Conservation (phyloP, 495 filamentous ascomycete species). For the Recurvomyces mirabilis region DNA sequence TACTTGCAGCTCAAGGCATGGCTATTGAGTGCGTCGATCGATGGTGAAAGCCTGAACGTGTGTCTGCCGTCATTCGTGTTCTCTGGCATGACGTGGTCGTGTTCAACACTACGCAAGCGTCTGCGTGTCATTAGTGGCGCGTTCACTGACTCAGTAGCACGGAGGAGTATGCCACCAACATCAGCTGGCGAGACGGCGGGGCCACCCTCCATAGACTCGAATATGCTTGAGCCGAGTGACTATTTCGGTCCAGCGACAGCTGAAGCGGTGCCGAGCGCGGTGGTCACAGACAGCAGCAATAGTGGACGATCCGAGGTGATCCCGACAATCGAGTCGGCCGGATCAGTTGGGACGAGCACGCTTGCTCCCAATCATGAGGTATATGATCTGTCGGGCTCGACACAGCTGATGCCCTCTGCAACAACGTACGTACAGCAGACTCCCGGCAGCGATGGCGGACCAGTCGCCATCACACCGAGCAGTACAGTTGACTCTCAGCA, state of each 20-base stretch:
- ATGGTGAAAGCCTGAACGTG: constrained; percentile 37
- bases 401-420: constrained; percentile 17
- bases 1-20: constrained; percentile 48
- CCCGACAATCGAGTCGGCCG: constrained; percentile 12
- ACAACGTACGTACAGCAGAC: constrained; percentile 10
- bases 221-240: constrained; percentile 31
- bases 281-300: no score
- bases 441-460: constrained; percentile 24
- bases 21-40: constrained; percentile 41
- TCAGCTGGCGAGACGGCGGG: neutral
- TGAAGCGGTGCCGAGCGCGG: neutral
- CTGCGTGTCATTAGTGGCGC: constrained; percentile 50
- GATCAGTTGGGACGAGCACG: neutral
- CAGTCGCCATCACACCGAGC: constrained; percentile 24
- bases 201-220: neutral
- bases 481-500: constrained; percentile 26
- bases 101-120: constrained; percentile 49
- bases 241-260: constrained; percentile 34
- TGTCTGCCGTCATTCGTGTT: constrained; percentile 41
- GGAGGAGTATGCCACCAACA: constrained; percentile 10
- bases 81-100: constrained; percentile 50
- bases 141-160: no score
- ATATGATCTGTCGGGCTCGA: constrained; percentile 3
- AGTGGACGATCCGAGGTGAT: constrained; percentile 2
- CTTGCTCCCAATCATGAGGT: neutral